These are phyloP conservation scores for Sphaerostilbella broomeana DNA, from an alignment of 2,329 filamentous ascomycete genomes.

Conservation along the genomic window DNA sequence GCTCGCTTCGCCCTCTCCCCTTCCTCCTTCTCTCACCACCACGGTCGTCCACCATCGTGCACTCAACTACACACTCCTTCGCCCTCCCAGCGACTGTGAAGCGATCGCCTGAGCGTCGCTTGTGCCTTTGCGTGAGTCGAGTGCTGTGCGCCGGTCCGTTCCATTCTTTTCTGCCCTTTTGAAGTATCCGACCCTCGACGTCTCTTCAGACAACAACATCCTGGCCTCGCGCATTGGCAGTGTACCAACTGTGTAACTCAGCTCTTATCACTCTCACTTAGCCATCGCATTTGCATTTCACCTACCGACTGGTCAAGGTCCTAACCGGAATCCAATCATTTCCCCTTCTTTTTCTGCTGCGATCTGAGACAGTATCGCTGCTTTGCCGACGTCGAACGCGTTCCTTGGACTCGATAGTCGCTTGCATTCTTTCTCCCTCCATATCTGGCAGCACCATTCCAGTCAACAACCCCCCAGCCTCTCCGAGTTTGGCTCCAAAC, in stretches of 20 bases:
- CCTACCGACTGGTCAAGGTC: slow-evolving; percentile 19
- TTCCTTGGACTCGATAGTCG: slow-evolving; percentile 19
- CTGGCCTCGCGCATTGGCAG: no score
- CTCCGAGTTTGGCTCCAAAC: slow-evolving; percentile 3
- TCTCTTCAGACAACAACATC: slow-evolving; percentile 5
- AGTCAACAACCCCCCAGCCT: slow-evolving; percentile 16
- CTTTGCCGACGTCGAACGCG: slow-evolving; percentile 18
- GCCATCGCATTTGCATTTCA: slow-evolving; percentile 6
- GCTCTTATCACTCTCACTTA: no score
- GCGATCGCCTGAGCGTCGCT: slow-evolving; percentile 4
- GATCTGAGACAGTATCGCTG: slow-evolving; percentile 20
- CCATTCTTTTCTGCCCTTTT: slow-evolving; percentile 11
- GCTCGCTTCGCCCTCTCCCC: slow-evolving; percentile 11
- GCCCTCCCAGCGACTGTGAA: slow-evolving; percentile 1
- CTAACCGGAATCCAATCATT: slow-evolving; percentile 18
- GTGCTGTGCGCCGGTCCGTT: slow-evolving; percentile 11
- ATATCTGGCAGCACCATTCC: slow-evolving; percentile 24
- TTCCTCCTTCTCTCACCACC: slow-evolving; percentile 14
- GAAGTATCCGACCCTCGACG: slow-evolving; percentile 1
- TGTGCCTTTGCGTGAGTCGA: slow-evolving; percentile 6
- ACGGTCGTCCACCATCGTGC: slow-evolving; percentile 4
- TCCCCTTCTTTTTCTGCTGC: slow-evolving; percentile 12
- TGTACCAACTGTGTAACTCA: no score
- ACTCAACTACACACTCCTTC: slow-evolving; percentile 9
- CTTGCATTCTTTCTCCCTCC: slow-evolving; percentile 23